Percentiles rank a stretch among this genome's conserved stretches.
These are phyloP conservation scores for Hansenula lynferdii DNA, from an alignment of 1,139 yeast genomes.

Conservation along the genomic window DNA sequence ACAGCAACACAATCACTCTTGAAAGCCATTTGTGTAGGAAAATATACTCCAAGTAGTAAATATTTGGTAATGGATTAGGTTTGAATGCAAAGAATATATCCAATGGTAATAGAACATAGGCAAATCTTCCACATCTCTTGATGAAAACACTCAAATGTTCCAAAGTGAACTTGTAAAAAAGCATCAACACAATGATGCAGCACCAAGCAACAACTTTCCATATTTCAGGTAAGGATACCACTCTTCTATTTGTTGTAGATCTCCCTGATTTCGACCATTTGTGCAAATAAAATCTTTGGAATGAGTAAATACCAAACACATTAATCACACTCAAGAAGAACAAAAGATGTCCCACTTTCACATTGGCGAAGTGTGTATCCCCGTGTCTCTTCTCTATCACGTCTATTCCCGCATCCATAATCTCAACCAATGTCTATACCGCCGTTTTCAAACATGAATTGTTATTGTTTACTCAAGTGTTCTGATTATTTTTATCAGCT, in stretches of 20 bases:
- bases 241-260: slow-evolving; percentile 19
- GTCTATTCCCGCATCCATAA: neutral
- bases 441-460: neutral
- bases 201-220: slow-evolving; percentile 32
- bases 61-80: slow-evolving; percentile 53
- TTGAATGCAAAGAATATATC: slow-evolving; percentile 55
- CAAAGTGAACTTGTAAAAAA: slow-evolving; percentile 23
- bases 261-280: slow-evolving; percentile 28
- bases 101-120: slow-evolving; percentile 64
- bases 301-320: slow-evolving; percentile 17
- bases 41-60: slow-evolving; percentile 52
- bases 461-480: neutral
- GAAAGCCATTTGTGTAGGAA: slow-evolving; percentile 80
- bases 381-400: slow-evolving; percentile 22
- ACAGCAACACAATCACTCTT: slow-evolving; percentile 50
- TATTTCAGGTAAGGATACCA: slow-evolving; percentile 27
- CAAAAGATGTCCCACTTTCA: slow-evolving; percentile 45
- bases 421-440: no score
- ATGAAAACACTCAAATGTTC: slow-evolving; percentile 20
- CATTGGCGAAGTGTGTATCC: slow-evolving; percentile 34
- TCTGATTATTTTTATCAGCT: neutral
- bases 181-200: slow-evolving; percentile 22
- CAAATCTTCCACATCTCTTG: slow-evolving; percentile 43
- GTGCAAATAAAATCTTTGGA: slow-evolving; percentile 14
- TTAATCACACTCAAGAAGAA: slow-evolving; percentile 33